Conservation (phyloP, 192 early-diverging fungal genomes). For the Coemansia sp. region DNA sequence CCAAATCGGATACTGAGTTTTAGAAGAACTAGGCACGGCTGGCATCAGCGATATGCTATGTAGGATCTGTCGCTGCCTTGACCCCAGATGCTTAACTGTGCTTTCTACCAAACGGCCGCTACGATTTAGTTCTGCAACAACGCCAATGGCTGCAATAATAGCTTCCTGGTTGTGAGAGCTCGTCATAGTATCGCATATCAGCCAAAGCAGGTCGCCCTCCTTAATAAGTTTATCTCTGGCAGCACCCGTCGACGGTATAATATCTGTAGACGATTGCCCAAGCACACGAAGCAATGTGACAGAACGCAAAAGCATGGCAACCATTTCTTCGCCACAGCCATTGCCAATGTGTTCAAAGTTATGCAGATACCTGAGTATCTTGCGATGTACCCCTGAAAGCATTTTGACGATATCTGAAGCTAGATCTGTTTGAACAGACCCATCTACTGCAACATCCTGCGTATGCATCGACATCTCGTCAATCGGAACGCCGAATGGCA, state of each 20-base stretch:
- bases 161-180: conserved; percentile 17
- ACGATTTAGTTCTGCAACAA: conserved; percentile 9
- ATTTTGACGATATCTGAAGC: conserved; percentile 6
- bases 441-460: conserved; percentile 6
- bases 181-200: conserved; percentile 18
- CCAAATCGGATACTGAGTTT: conserved; percentile 9
- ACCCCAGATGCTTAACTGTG: conserved; percentile 13
- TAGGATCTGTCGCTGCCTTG: conserved; percentile 19
- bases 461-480: conserved; percentile 8
- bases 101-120: not conserved
- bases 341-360: not conserved
- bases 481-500: conserved; percentile 11
- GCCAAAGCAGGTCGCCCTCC: conserved; percentile 30
- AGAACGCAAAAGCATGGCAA: conserved; percentile 22
- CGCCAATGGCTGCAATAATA: conserved; percentile 22
- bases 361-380: conserved; percentile 13
- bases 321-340: not conserved
- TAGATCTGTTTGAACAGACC: conserved; percentile 17
- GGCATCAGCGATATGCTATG: conserved; percentile 28
- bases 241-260: not conserved
- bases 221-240: conserved; percentile 4
- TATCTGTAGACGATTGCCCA: conserved; percentile 1
- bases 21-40: not conserved
- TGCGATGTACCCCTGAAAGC: conserved; percentile 12
- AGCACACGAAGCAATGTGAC: conserved; percentile 16